Percentiles rank a stretch among this genome's conserved stretches.
Evolutionary conservation across 2,329 filamentous ascomycete genomes (phyloP).

Genomic region (Alternaria arborescens): DNA sequence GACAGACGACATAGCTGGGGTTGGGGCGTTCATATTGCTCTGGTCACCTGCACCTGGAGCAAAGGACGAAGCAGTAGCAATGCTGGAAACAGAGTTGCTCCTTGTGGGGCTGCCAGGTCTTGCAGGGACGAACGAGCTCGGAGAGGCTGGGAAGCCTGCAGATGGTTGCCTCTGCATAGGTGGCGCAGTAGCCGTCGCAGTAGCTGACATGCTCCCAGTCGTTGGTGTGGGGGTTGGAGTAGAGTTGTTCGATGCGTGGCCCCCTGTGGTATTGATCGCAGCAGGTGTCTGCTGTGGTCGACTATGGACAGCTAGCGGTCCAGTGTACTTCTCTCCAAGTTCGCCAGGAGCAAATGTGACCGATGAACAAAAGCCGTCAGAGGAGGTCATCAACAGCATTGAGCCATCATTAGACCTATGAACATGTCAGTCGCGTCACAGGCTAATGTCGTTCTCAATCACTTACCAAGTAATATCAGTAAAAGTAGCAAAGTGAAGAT

Average conservation of each 20-base stretch:
- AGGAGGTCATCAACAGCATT: slow-evolving; percentile 92
- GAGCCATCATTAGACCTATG: slow-evolving; percentile 76
- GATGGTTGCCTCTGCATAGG: slow-evolving; percentile 61
- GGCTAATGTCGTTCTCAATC: not conserved
- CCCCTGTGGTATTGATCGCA: slow-evolving; percentile 53
- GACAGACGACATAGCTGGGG: slow-evolving; percentile 78
- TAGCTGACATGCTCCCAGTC: slow-evolving; percentile 67
- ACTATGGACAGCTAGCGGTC: slow-evolving; percentile 60
- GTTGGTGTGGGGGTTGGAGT: slow-evolving; percentile 78
- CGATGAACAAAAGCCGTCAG: slow-evolving; percentile 95
- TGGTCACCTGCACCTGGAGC: slow-evolving; percentile 47
- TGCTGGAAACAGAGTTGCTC: slow-evolving; percentile 85
- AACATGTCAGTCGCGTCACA: slow-evolving; percentile 17
- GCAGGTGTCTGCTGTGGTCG: slow-evolving; percentile 47
- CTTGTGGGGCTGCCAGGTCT: slow-evolving; percentile 80
- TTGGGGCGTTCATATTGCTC: slow-evolving; percentile 73
- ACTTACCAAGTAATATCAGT: slow-evolving; percentile 90
- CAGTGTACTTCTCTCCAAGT: slow-evolving; percentile 81
- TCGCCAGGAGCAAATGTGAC: slow-evolving; percentile 85
- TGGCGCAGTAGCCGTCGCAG: slow-evolving; percentile 58
- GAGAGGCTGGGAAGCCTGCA: slow-evolving; percentile 65
- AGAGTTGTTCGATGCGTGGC: slow-evolving; percentile 65
- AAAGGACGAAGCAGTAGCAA: slow-evolving; percentile 70
- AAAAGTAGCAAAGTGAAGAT: slow-evolving; percentile 95
- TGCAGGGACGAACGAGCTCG: slow-evolving; percentile 62